Base-by-base conservation (phyloP, 176 grass and related monocot genomes). In the Eleusine coracana region DNA sequence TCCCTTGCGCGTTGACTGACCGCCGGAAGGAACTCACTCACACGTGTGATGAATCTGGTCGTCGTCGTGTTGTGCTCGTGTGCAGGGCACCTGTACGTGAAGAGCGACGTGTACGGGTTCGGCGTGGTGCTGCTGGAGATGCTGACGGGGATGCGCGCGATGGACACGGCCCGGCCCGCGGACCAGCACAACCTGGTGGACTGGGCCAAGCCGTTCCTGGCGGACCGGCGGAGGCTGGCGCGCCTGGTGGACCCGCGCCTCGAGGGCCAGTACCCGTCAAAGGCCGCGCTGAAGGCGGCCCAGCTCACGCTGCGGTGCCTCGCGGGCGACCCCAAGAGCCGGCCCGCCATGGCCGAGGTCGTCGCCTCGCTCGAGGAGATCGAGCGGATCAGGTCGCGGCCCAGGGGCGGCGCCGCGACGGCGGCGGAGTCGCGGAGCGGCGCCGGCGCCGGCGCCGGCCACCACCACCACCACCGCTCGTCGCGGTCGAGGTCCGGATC, bases 81-180 rank as follows among this genome's bases (percentile, higher is more conserved):
- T 17, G n/a, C 86, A 92, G 92, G 93, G 14, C 93, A 88, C 89
- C 80, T 96, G 55, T 96, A 96, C 58, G 82, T 96, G 60, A 92
- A 92, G 82, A 96, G 93, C 73, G 93, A 96, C 65, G 93, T 96
- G 34, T 96, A 88, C 59, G 90, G 93, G 2, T 96, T 92, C 41
- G 93, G 93, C 77, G 93, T 96, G 49, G 90, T 96, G 78, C 88
- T 96, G 15, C 88, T 96, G 63, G 93, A 96, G 81, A 78, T 92
- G 52, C 69, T 96, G 6, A 90, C 88, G 18, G 90, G 90, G 13
- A 68, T 90, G 50, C 88, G 88, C 16, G 93, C 93, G 78, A 88
- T 96, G 10, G 93, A 96, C 71, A 81, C 85, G 27, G 74, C 42
- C 42, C 76, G 76, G 0, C 76, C 76, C 46, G 70, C 87, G 34